A percentile compares a stretch with the other conserved stretches of the same genome.
phyloP scores from a whole-genome alignment of 495 filamentous ascomycete genomes.

The Aspergillus nidulans region DNA sequence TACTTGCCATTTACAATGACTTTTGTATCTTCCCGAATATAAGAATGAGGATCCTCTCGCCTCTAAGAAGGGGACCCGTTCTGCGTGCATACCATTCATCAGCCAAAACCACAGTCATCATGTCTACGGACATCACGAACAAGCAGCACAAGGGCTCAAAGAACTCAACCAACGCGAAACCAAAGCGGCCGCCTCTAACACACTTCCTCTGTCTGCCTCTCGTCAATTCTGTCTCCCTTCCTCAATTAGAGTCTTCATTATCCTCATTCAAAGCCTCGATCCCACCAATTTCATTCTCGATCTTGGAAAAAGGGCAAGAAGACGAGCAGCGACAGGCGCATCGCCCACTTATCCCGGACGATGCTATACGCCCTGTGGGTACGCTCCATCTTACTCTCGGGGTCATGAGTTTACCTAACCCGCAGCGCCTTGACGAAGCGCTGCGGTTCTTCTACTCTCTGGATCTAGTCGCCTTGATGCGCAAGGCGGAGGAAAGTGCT shows the following conservation, averaged over 20 bases:
- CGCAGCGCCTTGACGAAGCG: slow-evolving; percentile 55
- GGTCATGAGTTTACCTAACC: slow-evolving; percentile 69
- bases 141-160: background rate
- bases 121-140: slow-evolving; percentile 2
- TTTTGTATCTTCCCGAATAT: background rate
- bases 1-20: background rate
- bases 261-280: slow-evolving; percentile 57
- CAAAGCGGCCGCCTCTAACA: slow-evolving; percentile 53
- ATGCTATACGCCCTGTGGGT: slow-evolving; percentile 70
- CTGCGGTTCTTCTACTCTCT: slow-evolving; percentile 50
- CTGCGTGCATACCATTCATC: background rate
- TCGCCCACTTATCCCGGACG: slow-evolving; percentile 42
- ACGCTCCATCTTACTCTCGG: slow-evolving; percentile 84
- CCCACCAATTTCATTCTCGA: slow-evolving; percentile 17
- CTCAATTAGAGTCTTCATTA: slow-evolving; percentile 59
- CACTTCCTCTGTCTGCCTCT: slow-evolving; percentile 89
- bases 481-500: slow-evolving; percentile 18
- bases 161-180: slow-evolving; percentile 9
- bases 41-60: background rate
- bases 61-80: background rate
- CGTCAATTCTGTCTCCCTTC: slow-evolving; percentile 55
- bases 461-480: slow-evolving; percentile 48
- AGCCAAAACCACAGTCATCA: slow-evolving; percentile 8
- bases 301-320: slow-evolving; percentile 3
- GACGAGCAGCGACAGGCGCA: background rate